A percentile compares a stretch with the other conserved stretches of the same genome.
phyloP scores from a whole-genome alignment of 2,329 filamentous ascomycete genomes.

The Diaporthe sp. region DNA sequence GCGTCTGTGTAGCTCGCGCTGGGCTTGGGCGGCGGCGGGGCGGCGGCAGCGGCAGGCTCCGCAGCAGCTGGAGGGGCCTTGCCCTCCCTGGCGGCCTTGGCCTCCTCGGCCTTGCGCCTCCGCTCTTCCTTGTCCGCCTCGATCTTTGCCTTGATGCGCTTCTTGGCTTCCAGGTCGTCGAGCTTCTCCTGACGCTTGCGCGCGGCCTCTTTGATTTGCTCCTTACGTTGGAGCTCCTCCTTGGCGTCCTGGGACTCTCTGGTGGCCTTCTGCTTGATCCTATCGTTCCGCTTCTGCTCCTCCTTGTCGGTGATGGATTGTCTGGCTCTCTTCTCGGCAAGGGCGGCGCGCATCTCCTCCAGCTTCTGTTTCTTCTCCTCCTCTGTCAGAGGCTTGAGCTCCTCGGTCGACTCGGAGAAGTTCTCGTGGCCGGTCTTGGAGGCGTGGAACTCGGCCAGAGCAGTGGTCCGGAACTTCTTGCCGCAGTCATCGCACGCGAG shows the following conservation, averaged over 20 bases:
- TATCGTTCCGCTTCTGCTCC: slow-evolving; percentile 87
- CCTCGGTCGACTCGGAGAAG: slow-evolving; percentile 94
- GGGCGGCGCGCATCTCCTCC: slow-evolving; percentile 78
- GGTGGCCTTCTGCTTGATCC: slow-evolving; percentile 87
- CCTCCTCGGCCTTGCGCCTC: slow-evolving; percentile 84
- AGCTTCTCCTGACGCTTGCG: slow-evolving; percentile 90
- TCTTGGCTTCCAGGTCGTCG: slow-evolving; percentile 88
- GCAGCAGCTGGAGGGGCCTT: slow-evolving; percentile 62
- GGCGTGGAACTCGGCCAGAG: slow-evolving; percentile 90
- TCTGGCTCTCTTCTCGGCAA: slow-evolving; percentile 79
- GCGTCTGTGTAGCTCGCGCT: slow-evolving; percentile 84
- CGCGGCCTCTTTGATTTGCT: slow-evolving; percentile 91
- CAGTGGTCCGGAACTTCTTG: slow-evolving; percentile 87
- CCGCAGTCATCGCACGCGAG: slow-evolving; percentile 95
- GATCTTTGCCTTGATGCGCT: slow-evolving; percentile 91
- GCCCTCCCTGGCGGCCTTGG: slow-evolving; percentile 91
- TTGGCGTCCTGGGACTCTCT: slow-evolving; percentile 91
- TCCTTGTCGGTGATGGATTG: slow-evolving; percentile 82
- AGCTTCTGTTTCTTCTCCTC: slow-evolving; percentile 90
- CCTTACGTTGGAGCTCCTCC: slow-evolving; percentile 86
- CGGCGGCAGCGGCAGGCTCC: slow-evolving; percentile 60
- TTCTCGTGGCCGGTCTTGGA: slow-evolving; percentile 91
- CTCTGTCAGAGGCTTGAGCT: slow-evolving; percentile 90
- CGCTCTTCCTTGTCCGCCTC: slow-evolving; percentile 94
- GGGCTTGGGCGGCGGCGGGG: slow-evolving; percentile 68